Conservation (phyloP, 305 asterid species). For the Euphrasia arctica region DNA sequence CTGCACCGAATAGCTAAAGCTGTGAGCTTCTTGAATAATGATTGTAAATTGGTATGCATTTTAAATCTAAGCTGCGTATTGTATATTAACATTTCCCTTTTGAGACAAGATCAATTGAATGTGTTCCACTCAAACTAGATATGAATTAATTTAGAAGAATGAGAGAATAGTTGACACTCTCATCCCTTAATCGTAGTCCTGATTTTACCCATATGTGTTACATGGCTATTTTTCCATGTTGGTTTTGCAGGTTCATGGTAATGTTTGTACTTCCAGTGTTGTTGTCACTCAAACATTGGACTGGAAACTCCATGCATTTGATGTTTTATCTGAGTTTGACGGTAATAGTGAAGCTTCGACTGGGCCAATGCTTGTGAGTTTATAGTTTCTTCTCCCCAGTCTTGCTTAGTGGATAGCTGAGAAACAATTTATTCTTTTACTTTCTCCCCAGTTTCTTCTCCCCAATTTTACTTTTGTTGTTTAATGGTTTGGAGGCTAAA, state of each 20-base stretch:
- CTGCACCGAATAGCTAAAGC: constrained; percentile 97
- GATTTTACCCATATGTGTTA: constrained; percentile 15
- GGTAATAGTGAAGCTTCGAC: constrained; percentile 78
- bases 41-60: constrained; percentile 86
- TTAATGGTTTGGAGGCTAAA: constrained; percentile 21
- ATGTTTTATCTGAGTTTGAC: constrained; percentile 94
- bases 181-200: constrained; percentile 11
- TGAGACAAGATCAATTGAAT: constrained; percentile 22
- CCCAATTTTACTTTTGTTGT: constrained; percentile 11
- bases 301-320: constrained; percentile 98
- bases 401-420: constrained; percentile 16
- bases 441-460: constrained; percentile 9
- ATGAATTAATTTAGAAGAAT: constrained; percentile 22
- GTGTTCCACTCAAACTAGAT: constrained; percentile 17
- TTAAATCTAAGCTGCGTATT: constrained; percentile 19
- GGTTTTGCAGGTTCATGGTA: constrained; percentile 90
- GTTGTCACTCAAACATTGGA: constrained; percentile 96
- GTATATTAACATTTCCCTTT: constrained; percentile 21
- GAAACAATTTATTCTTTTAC: constrained; percentile 22
- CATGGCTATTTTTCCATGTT: constrained; percentile 22
- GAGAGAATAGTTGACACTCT: constrained; percentile 11
- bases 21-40: constrained; percentile 97
- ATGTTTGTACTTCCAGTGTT: constrained; percentile 95
- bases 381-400: constrained; percentile 26
- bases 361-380: constrained; percentile 92